Conservation (phyloP, 2,329 filamentous ascomycete genomes). For the Aspergillus brunneoviolaceus region DNA sequence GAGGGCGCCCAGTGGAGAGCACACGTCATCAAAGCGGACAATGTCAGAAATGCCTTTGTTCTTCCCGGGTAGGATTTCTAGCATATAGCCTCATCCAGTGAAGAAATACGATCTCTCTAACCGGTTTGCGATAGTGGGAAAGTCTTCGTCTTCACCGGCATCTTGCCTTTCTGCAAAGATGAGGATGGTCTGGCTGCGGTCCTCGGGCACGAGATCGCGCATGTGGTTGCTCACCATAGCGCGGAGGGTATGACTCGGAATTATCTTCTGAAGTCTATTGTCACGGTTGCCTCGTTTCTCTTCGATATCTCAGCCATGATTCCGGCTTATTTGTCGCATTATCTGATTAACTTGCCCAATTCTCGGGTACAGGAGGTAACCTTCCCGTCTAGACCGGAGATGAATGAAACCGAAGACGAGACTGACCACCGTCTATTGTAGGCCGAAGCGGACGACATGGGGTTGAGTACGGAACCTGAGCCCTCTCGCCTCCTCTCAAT, state of each 20-base stretch:
- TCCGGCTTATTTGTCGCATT: slow-evolving; percentile 48
- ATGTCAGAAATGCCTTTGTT: slow-evolving; percentile 60
- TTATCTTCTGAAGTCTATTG: slow-evolving; percentile 32
- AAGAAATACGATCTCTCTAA: slow-evolving; percentile 4
- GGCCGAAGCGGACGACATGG: slow-evolving; percentile 63
- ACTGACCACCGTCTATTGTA: slow-evolving; percentile 21
- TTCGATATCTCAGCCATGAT: slow-evolving; percentile 42
- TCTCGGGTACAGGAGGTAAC: slow-evolving; percentile 57
- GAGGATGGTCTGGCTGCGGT: slow-evolving; percentile 62
- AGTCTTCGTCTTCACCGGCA: slow-evolving; percentile 64
- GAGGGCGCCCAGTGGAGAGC: slow-evolving; percentile 55
- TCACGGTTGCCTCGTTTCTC: slow-evolving; percentile 30
- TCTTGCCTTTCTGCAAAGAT: slow-evolving; percentile 55
- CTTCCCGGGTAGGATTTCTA: slow-evolving; percentile 52
- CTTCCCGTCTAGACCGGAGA: neutral
- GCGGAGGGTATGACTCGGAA: slow-evolving; percentile 55
- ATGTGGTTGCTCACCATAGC: slow-evolving; percentile 59
- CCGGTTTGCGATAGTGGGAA: slow-evolving; percentile 48
- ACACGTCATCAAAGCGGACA: slow-evolving; percentile 55
- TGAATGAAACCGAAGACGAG: neutral
- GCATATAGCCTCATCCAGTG: neutral
- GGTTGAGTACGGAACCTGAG: slow-evolving; percentile 43
- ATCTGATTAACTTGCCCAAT: slow-evolving; percentile 53
- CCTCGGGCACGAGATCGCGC: slow-evolving; percentile 63
- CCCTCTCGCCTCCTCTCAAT: neutral